phyloP scores from a whole-genome alignment of 1,284 basidiomycete species.

The Trametes pubescens region DNA sequence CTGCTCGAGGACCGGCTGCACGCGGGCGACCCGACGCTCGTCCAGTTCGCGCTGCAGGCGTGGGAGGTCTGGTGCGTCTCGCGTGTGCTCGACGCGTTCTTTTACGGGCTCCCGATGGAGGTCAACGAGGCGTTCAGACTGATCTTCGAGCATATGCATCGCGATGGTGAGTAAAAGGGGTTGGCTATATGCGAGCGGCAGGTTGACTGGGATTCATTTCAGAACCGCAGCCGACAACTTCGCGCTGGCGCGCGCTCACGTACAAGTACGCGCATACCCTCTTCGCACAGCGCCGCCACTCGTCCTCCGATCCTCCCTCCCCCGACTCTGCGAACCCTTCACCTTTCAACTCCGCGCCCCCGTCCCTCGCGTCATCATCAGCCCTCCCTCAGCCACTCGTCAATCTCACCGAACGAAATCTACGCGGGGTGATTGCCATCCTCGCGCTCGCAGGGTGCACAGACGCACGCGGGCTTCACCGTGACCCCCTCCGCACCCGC shows the following conservation, averaged over 20 bases:
- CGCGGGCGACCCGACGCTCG: constrained; percentile 46
- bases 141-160: constrained; percentile 48
- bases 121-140: constrained; percentile 43
- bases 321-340: constrained; percentile 34
- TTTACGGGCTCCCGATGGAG: constrained; percentile 46
- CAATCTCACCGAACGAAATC: constrained; percentile 37
- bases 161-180: constrained; percentile 35
- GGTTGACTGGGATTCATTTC: constrained; percentile 3
- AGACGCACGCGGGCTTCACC: constrained; percentile 41
- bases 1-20: constrained; percentile 43
- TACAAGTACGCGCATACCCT: constrained; percentile 43
- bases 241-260: constrained; percentile 49
- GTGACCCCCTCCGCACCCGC: constrained; percentile 42
- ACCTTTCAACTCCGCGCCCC: constrained; percentile 37
- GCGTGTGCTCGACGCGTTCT: constrained; percentile 47
- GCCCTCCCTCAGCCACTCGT: constrained; percentile 25
- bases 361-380: constrained; percentile 30
- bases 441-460: constrained; percentile 46
- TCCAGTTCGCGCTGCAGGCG: constrained; percentile 51
- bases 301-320: constrained; percentile 29
- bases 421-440: constrained; percentile 46
- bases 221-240: constrained; percentile 50
- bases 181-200: neutral
- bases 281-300: constrained; percentile 28
- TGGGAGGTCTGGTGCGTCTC: constrained; percentile 49